Evolutionary conservation across 2,329 filamentous ascomycete species (phyloP), one percentile per base, ranked within the genome.

Genomic region (Pseudocercospora fuligena): DNA sequence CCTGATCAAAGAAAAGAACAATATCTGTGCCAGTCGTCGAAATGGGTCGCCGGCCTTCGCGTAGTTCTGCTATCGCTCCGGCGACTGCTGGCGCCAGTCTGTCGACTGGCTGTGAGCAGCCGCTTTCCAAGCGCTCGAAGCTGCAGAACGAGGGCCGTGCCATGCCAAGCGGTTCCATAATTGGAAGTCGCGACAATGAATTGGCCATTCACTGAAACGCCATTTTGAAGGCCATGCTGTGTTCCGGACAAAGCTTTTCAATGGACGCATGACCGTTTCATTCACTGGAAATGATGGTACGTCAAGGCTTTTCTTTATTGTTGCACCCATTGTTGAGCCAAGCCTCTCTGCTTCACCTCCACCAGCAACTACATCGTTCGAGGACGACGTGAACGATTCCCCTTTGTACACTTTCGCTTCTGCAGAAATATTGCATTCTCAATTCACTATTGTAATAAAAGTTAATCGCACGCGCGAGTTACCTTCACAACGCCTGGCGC

Each of bases 181-280:
- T 47, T 73, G 58, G 40, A 47, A 49, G 19, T 60, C 60, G 64
- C 66, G 64, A 67, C 62, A 68, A 69, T 61, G 59, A 67, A 60
- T 6, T 78, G 79, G 75, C 76, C 79, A 74, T 67, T 58, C 76
- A 75, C 61, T 54, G 80, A 80, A 80, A 81, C 80, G 74, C 74
- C 73, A 72, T 72, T 73, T 74, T 61, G 76, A 76, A 70, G 71
- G 76, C 73, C 74, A 68, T 66, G 31, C 70, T 73, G 58, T 65
- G 74, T 77, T 76, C 76, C 76, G 74, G 72, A 77, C 78, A 73
- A 73, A 63, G 60, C 60, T 51, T 8, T 58, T 59, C 68, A 67
- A 68, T 67, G 69, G 72, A 67, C 69, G 72, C 75, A 77, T 76
- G 74, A 77, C 71, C 72, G 73, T 71, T 56, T 69, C 73, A 68